These are phyloP conservation scores for Vitis amurensis DNA, from an alignment of 164 flowering plant species.

Conservation along the genomic window DNA sequence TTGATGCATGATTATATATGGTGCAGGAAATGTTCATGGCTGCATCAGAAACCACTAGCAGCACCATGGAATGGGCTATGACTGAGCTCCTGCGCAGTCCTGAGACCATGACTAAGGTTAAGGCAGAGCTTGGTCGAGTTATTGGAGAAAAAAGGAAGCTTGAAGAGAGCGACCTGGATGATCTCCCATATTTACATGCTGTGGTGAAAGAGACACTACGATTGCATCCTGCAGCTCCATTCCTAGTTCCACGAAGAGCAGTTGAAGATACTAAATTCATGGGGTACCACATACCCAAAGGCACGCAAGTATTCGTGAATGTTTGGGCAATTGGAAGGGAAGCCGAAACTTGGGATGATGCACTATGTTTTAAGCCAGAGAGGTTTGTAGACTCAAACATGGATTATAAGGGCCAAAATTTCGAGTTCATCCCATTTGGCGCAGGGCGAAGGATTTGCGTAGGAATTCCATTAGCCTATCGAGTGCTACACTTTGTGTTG, in stretches of 20 bases:
- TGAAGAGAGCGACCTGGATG: conserved; percentile 44
- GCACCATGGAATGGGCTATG: conserved; percentile 68
- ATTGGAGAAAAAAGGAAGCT: conserved; percentile 34
- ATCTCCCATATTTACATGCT: conserved; percentile 48
- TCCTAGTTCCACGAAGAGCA: conserved; percentile 52
- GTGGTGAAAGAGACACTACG: conserved; percentile 59
- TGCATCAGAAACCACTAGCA: conserved; percentile 56
- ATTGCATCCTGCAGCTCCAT: conserved; percentile 59
- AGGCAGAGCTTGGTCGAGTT: conserved; percentile 39
- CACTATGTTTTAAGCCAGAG: conserved; percentile 19
- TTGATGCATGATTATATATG: background rate
- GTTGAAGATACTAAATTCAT: conserved; percentile 32
- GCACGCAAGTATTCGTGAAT: conserved; percentile 55
- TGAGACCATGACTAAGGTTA: conserved; percentile 25
- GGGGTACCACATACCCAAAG: conserved; percentile 48
- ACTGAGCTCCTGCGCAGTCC: conserved; percentile 59
- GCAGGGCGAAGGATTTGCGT: conserved; percentile 33
- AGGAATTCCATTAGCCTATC: conserved; percentile 22
- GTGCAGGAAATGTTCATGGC: conserved; percentile 55
- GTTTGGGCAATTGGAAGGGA: conserved; percentile 67
- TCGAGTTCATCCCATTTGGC: conserved; percentile 36
- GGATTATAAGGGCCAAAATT: conserved; percentile 33
- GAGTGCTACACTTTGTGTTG: conserved; percentile 23
- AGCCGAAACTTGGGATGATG: conserved; percentile 14
- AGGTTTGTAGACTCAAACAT: conserved; percentile 10